Base-by-base conservation (phyloP, 2,329 filamentous ascomycete species). In the Ophiobolus disseminans region DNA sequence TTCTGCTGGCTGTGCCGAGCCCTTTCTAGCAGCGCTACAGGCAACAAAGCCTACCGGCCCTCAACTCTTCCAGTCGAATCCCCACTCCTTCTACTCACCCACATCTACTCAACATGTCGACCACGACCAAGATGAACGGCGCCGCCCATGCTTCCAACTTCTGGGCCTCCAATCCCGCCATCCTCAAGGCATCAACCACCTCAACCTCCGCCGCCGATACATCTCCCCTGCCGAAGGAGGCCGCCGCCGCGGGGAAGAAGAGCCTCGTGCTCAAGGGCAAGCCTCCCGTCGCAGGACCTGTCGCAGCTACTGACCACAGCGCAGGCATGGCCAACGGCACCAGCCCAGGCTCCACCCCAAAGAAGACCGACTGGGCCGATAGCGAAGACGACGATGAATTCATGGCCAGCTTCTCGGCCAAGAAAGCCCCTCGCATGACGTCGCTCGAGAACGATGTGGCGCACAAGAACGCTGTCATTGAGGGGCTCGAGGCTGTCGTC, bases 311-410 rank as follows among this genome's bases (percentile, higher is more conserved):
- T 38, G 11, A 45, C 2, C 16, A 44, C 23, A 28, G 13, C 10
- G 0, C 20, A 48, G 34, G 35, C 1, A 48, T 44, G 19, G 28
- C 35, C 2, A 57, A 55, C 16, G 41, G 45, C 10, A 23, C 25
- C 13, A 7, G n/a, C 7, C 9, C 34, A 28, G 19, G 2, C 5
- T 13, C 14, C 5, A 17, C 23, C 2, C 8, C 16, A 5, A 57
- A 51, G 34, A 58, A 52, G 45, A 35, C 41, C 14, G 22, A 50
- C 21, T 62, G 58, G 60, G 55, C 53, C 4, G 59, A 62, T 14
- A 56, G 53, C 25, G 60, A 62, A n/a, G 55, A 59, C 0, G 63
- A 63, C 14, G 53, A 57, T 3, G 48, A 49, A 1, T 56, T 59
- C 30, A 8, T 48, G 11, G 38, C 43, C 39, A 30, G 51, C 4